Evolutionary conservation across 2,329 filamentous ascomycete species (phyloP).

Genomic region (Ascochyta koolunga): DNA sequence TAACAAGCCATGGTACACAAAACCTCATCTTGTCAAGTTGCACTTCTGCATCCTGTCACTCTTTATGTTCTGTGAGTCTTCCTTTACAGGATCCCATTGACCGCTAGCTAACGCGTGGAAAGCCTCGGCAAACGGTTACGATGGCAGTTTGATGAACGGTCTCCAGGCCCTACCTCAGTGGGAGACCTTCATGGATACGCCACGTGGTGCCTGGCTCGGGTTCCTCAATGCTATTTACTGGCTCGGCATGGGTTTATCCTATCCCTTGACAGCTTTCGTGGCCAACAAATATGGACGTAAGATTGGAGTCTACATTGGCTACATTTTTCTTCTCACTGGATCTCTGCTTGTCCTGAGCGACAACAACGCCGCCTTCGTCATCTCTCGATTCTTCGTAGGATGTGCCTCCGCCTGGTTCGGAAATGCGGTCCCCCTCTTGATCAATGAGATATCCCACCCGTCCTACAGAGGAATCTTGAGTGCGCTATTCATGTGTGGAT

Average conservation of each 20-base stretch:
- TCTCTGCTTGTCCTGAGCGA: conserved; percentile 29
- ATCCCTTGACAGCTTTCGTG: conserved; percentile 36
- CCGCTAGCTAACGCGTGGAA: not conserved
- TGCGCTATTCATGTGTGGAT: conserved; percentile 46
- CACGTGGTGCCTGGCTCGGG: conserved; percentile 18
- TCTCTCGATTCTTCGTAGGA: conserved; percentile 49
- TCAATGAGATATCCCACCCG: conserved; percentile 52
- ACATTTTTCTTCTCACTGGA: conserved; percentile 41
- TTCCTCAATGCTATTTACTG: conserved; percentile 14
- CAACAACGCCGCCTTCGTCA: conserved; percentile 39
- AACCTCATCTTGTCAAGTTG: conserved; percentile 14
- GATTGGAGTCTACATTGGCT: conserved; percentile 39
- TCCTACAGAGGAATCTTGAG: conserved; percentile 46
- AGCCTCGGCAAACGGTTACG: conserved; percentile 35
- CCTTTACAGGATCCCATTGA: not conserved
- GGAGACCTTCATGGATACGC: conserved; percentile 23
- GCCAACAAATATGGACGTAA: conserved; percentile 48
- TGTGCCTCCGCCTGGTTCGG: conserved; percentile 42
- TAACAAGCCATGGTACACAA: conserved; percentile 13
- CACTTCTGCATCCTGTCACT: conserved; percentile 15
- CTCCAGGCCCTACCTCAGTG: conserved; percentile 29
- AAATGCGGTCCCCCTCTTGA: conserved; percentile 44
- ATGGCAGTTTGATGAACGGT: conserved; percentile 39
- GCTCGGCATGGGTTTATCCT: conserved; percentile 34
- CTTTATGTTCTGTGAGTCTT: conserved; percentile 8